Evolutionary conservation across 2,329 filamentous ascomycete genomes (phyloP).

Genomic region (Hypoxylon sp.): DNA sequence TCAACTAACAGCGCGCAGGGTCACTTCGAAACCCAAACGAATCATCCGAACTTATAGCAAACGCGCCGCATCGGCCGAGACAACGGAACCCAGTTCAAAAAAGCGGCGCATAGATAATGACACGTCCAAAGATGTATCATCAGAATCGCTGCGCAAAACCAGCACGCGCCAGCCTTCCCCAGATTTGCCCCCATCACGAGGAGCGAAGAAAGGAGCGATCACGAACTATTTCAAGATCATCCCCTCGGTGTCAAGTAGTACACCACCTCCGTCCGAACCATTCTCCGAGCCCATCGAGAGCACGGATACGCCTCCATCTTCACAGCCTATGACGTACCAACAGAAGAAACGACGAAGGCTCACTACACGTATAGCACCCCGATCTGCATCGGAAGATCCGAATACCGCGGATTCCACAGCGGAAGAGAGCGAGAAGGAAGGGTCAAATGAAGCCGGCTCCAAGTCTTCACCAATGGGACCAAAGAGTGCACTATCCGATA

Average conservation of each 20-base stretch:
- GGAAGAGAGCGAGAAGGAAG: constrained; percentile 14
- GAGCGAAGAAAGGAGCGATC: constrained; percentile 42
- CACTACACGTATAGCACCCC: constrained; percentile 41
- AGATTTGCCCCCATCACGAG: constrained; percentile 12
- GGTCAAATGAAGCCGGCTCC: neutral
- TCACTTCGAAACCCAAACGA: constrained; percentile 38
- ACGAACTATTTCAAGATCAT: constrained; percentile 43
- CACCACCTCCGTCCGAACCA: constrained; percentile 30
- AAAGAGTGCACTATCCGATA: constrained; percentile 10
- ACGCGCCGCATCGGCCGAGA: constrained; percentile 39
- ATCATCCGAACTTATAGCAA: constrained; percentile 51
- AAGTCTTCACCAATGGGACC: neutral
- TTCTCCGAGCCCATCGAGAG: constrained; percentile 25
- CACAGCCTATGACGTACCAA: constrained; percentile 32
- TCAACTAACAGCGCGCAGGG: constrained; percentile 15
- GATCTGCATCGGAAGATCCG: constrained; percentile 13
- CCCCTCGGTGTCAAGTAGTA: constrained; percentile 28
- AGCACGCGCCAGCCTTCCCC: constrained; percentile 13
- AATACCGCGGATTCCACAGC: neutral
- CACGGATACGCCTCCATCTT: constrained; percentile 46
- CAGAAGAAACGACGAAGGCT: constrained; percentile 46
- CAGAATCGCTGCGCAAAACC: neutral
- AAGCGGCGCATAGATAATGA: constrained; percentile 32
- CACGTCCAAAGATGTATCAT: neutral
- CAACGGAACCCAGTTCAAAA: constrained; percentile 38